phyloP scores from a whole-genome alignment of 768 basidiomycete species.

The Phaeotremella fagi region DNA sequence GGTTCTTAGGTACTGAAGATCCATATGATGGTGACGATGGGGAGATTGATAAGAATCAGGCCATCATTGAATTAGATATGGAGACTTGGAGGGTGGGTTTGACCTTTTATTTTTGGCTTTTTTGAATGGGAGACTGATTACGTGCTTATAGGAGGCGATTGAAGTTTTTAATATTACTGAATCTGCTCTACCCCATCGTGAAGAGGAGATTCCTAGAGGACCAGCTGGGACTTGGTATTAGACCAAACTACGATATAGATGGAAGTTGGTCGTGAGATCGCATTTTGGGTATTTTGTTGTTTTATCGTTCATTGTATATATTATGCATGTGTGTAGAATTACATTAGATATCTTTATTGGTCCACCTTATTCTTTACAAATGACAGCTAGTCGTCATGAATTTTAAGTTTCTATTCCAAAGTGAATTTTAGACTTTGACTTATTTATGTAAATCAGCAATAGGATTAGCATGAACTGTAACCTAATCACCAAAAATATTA shows the following conservation, averaged over 20 bases:
- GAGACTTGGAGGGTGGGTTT: conserved; percentile 72
- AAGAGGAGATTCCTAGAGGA: background rate
- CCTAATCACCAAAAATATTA: conserved; percentile 20
- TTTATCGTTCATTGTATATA: too few relatives aligned
- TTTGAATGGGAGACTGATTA: background rate
- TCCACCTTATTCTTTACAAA: too few relatives aligned
- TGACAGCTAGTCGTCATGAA: too few relatives aligned
- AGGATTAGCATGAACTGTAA: conserved; percentile 86
- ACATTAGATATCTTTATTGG: too few relatives aligned
- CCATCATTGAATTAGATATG: conserved; percentile 88
- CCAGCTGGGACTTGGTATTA: background rate
- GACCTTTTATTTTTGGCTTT: background rate
- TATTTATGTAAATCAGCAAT: conserved; percentile 63
- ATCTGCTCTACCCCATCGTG: conserved; percentile 69
- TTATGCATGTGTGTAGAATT: too few relatives aligned
- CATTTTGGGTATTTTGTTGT: too few relatives aligned
- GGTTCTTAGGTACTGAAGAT: conserved; percentile 56
- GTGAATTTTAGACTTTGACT: background rate
- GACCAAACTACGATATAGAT: too few relatives aligned
- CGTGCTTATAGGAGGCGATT: conserved; percentile 65
- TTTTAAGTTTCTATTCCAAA: too few relatives aligned
- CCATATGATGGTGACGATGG: conserved; percentile 58
- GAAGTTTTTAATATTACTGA: conserved; percentile 75
- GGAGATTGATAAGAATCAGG: conserved; percentile 70
- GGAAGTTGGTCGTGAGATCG: too few relatives aligned